Conservation (phyloP, 2,329 filamentous ascomycete genomes). For the Penicillium sp. region DNA sequence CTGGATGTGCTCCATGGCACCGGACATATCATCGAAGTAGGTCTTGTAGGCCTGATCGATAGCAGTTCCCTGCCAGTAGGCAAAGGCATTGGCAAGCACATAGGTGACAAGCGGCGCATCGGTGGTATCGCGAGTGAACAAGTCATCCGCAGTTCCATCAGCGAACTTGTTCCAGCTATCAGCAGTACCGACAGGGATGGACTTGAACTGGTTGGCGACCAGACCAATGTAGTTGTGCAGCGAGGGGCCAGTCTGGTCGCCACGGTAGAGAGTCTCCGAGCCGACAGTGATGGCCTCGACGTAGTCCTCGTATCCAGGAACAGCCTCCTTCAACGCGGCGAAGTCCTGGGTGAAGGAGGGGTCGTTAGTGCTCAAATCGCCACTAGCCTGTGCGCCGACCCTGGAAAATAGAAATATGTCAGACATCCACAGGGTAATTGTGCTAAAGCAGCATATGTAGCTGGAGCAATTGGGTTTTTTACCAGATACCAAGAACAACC, state of each 20-base stretch:
- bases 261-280: constrained; percentile 69
- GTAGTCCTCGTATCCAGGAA: constrained; percentile 53
- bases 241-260: constrained; percentile 62
- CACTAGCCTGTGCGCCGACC: constrained; percentile 20
- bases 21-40: constrained; percentile 67
- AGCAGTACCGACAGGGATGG: constrained; percentile 64
- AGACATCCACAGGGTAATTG: not conserved
- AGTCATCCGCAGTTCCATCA: constrained; percentile 64
- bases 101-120: constrained; percentile 58
- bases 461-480: constrained; percentile 23
- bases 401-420: constrained; percentile 3
- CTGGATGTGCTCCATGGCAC: constrained; percentile 65
- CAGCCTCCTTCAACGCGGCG: constrained; percentile 52
- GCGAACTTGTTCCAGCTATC: constrained; percentile 73
- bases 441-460: not conserved
- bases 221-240: constrained; percentile 63
- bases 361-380: constrained; percentile 38
- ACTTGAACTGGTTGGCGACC: constrained; percentile 57
- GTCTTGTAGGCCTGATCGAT: constrained; percentile 60
- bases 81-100: constrained; percentile 67
- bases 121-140: constrained; percentile 49
- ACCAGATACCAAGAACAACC: constrained; percentile 72
- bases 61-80: constrained; percentile 68
- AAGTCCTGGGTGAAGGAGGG: constrained; percentile 63
- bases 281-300: constrained; percentile 71